Percentiles rank a stretch among this genome's conserved stretches.
Evolutionary conservation across 2,329 filamentous ascomycete genomes (phyloP).

Genomic region (Cordyceps cicadae): DNA sequence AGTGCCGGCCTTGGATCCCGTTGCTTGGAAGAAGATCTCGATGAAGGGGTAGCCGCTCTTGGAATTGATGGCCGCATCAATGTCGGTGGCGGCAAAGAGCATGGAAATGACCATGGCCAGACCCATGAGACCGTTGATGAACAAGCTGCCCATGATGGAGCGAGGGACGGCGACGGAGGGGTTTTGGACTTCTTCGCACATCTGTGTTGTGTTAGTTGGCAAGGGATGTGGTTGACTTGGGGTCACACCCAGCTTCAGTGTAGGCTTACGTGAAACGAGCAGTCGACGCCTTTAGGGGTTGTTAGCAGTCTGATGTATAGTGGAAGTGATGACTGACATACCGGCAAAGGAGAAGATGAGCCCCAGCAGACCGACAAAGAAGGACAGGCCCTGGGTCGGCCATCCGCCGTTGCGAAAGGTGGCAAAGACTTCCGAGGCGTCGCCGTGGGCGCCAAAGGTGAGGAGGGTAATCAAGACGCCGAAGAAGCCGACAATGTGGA

Average conservation of each 20-base stretch:
- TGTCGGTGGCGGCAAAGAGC: constrained; percentile 44
- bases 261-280: constrained; percentile 5
- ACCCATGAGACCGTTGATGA: constrained; percentile 43
- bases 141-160: constrained; percentile 39
- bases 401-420: constrained; percentile 5
- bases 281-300: background rate
- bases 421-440: constrained; percentile 21
- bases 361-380: constrained; percentile 4
- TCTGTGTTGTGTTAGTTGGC: constrained; percentile 19
- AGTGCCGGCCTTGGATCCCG: constrained; percentile 37
- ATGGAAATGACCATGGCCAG: constrained; percentile 49
- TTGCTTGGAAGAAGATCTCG: constrained; percentile 46
- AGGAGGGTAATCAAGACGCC: constrained; percentile 29
- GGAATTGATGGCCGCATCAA: constrained; percentile 33
- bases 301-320: background rate
- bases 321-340: background rate
- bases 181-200: constrained; percentile 39
- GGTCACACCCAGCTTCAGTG: background rate
- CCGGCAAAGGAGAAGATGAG: constrained; percentile 3
- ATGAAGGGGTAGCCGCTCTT: constrained; percentile 50
- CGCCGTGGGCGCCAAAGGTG: constrained; percentile 21
- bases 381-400: constrained; percentile 7
- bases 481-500: constrained; percentile 39
- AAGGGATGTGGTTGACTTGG: background rate
- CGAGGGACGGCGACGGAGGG: constrained; percentile 41